Conservation (phyloP, 805 yeast species). For the Zygosaccharomyces gambellarensis region DNA sequence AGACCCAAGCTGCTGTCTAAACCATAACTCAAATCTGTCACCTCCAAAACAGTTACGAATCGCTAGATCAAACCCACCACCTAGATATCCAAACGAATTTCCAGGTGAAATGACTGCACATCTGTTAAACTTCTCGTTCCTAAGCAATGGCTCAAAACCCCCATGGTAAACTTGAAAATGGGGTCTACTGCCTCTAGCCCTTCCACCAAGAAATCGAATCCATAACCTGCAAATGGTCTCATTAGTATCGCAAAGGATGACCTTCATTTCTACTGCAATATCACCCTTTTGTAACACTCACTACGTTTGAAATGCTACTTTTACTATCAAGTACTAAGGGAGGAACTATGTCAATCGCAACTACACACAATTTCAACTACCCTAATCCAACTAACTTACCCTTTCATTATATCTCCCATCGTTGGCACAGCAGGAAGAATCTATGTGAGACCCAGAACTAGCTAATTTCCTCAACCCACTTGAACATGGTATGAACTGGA, state of each 20-base stretch:
- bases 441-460: not conserved
- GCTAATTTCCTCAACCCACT: not conserved
- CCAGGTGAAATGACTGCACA: constrained; percentile 47
- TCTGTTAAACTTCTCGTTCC: constrained; percentile 5
- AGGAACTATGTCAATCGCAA: not conserved
- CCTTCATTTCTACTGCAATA: constrained; percentile 4
- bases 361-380: not conserved
- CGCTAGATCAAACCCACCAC: constrained; percentile 48
- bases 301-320: not conserved
- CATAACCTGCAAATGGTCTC: constrained; percentile 16
- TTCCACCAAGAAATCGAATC: constrained; percentile 11
- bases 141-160: constrained; percentile 11
- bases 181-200: not conserved
- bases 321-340: not conserved
- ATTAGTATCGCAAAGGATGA: constrained; percentile 24
- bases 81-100: constrained; percentile 45
- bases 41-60: constrained; percentile 28
- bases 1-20: constrained; percentile 21
- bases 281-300: not conserved
- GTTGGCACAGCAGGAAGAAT: too few relatives aligned
- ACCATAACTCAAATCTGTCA: constrained; percentile 27
- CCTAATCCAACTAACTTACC: not conserved
- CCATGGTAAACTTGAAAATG: constrained; percentile 13
- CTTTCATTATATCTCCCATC: too few relatives aligned
- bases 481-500: not conserved